Conservation (phyloP, 2,329 filamentous ascomycete species). For the Purpureocillium takamizusanense region DNA sequence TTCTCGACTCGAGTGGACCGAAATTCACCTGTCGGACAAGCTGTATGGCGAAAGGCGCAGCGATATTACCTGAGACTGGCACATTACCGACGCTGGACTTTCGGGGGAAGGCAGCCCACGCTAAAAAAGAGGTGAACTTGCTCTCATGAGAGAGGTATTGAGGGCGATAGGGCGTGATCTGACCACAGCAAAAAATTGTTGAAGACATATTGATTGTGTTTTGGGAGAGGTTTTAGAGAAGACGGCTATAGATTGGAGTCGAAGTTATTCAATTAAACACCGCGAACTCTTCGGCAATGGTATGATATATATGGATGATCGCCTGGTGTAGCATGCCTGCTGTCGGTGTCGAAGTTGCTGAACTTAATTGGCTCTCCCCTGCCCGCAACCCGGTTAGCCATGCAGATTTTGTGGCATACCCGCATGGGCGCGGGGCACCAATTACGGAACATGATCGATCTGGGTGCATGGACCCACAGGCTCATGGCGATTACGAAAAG, state of each 20-base stretch:
- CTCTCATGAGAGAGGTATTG: slow-evolving; percentile 13
- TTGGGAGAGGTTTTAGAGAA: too few species aligned
- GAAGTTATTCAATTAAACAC: too few species aligned
- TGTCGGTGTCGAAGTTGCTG: background rate
- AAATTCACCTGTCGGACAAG: slow-evolving; percentile 35
- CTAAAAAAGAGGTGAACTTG: slow-evolving; percentile 16
- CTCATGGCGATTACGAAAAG: background rate
- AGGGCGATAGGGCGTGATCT: slow-evolving; percentile 14
- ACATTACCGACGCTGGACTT: slow-evolving; percentile 2
- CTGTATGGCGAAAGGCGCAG: slow-evolving; percentile 23
- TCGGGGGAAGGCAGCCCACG: slow-evolving; percentile 20
- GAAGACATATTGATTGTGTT: slow-evolving; percentile 6
- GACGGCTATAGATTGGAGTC: background rate
- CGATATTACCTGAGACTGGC: background rate
- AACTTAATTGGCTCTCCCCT: background rate
- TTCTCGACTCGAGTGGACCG: slow-evolving; percentile 30
- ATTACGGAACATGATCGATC: background rate
- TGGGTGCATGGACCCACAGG: background rate
- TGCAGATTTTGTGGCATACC: slow-evolving; percentile 9
- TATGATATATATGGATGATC: background rate
- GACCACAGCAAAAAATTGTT: slow-evolving; percentile 15
- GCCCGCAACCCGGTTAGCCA: background rate
- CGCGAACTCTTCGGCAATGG: too few species aligned
- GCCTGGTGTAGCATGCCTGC: background rate
- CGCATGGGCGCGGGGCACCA: background rate